Base-by-base conservation (phyloP, 2,329 filamentous ascomycete genomes). In the Fusarium sublunatum region DNA sequence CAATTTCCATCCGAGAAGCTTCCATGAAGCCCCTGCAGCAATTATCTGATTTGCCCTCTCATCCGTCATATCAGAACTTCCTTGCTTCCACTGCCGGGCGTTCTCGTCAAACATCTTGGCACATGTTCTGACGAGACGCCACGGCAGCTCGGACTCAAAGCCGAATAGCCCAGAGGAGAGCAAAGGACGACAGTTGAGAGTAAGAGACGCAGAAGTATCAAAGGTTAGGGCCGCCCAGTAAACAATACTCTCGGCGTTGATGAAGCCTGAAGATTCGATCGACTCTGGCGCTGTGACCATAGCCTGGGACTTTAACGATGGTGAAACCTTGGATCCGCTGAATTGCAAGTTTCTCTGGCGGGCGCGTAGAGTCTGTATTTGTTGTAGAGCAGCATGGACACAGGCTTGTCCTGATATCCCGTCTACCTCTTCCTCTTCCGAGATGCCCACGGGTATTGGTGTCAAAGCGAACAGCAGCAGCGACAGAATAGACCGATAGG, bases 211-310 rank as follows among this genome's bases (percentile, higher is more conserved):
- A 0, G 76, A 79, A 0, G 78, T 80, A 34, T 80, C 78, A 28
- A 78, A 79, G 0, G 75, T 78, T 7, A 80, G 51, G 3, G 77
- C 78, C 0, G 75, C 75, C 77, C 77, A 80, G 53, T 79, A 79
- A 0, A 73, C 75, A 10, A 72, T 76, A 48, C 73, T 78, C 58
- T 80, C 78, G 2, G 74, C 68, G 6, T 70, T 70, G 7, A 80
- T 71, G 36, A 77, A 79, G 19, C 71, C 69, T 1, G 71, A 68
- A 1, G 72, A 73, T 8, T 64, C 64, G 2, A 75, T 67, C 0
- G 72, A 69, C 22, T 70, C 61, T 3, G 72, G 68, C 3, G 69
- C 70, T 8, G 71, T 62, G 6, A 64, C 58, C 2, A 69, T 66
- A 2, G 67, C 53, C 13, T 63, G 61, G 2, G 57, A 56, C 13